Base-by-base conservation (phyloP, 805 yeast species). In the Candida insectorum region DNA sequence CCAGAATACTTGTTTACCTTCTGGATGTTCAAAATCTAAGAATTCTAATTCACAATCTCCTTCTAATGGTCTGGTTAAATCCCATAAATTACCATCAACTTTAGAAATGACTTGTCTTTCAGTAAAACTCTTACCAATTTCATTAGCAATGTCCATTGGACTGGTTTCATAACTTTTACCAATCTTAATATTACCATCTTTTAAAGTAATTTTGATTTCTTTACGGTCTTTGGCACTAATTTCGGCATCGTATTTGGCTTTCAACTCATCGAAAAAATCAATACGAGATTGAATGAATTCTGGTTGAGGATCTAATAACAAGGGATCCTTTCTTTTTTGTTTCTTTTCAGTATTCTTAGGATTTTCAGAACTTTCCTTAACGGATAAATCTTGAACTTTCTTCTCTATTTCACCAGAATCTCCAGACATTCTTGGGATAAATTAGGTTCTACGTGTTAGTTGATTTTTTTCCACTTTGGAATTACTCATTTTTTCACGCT, bases 1-100 rank as follows among this genome's bases (percentile, higher is more conserved):
- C 98, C 98, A 93, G 68, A 93, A 93, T 22, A 91, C 97, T 45
- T 80, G 79, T 59, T 82, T 86, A 62, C 97, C 98, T 54, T 89
- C 97, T n/a, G 85, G 85, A 41, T 86, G 73, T 24, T 87, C 95
- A 52, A 93, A 93, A 57, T 89, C 97, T 56, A 87, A 76, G 52
- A 88, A 81, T 58, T 87, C 93, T 43, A 93, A 69, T 16, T 66
- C 58, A 39, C 75, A 70, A 40, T 76, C 83, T 9, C 61, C 64
- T 65, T 93, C 98, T 33, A 93, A 70, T 16, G 97, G 97, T 66
- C 98, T 83, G 45, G 82, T 89, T 52, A 93, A 71, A 67, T 93
- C 98, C 97, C 98, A 93, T 49, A 91, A 71, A 51, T 75, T 71
- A 38, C 95, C 96, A 56, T 93, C 75, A 35, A 91, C 94, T 62